phyloP scores from a whole-genome alignment of 1,284 basidiomycete genomes.

The Cutaneotrichosporon sp. region DNA sequence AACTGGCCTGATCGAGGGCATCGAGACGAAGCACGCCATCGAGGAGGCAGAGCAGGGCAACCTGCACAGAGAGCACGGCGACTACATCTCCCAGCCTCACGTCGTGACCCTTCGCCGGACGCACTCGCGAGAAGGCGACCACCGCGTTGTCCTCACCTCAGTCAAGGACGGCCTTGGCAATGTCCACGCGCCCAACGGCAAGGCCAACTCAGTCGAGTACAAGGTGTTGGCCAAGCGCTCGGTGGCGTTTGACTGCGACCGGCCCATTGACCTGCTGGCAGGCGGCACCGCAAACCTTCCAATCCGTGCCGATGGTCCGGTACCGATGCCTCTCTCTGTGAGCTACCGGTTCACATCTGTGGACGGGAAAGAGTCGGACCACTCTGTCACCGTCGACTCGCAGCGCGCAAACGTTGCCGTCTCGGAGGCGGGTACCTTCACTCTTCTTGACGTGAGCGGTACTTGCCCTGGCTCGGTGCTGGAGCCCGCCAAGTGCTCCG shows the following conservation, averaged over 20 bases:
- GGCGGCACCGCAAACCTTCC: slow-evolving; percentile 27
- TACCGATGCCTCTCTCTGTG: slow-evolving; percentile 20
- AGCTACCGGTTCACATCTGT: slow-evolving; percentile 23
- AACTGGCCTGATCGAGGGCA: slow-evolving; percentile 70
- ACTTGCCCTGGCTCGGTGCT: slow-evolving; percentile 73
- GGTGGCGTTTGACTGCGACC: slow-evolving; percentile 66
- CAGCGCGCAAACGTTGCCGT: slow-evolving; percentile 54
- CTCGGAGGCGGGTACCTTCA: slow-evolving; percentile 73
- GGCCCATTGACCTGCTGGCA: slow-evolving; percentile 68
- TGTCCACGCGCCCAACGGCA: slow-evolving; percentile 42
- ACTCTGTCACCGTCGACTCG: slow-evolving; percentile 55
- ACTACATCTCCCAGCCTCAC: slow-evolving; percentile 34
- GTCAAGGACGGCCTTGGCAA: slow-evolving; percentile 51
- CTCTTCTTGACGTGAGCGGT: slow-evolving; percentile 65
- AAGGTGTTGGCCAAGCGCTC: slow-evolving; percentile 70
- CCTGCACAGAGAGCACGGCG: slow-evolving; percentile 28
- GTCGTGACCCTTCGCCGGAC: slow-evolving; percentile 34
- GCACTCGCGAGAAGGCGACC: slow-evolving; percentile 48
- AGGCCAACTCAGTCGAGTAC: slow-evolving; percentile 55
- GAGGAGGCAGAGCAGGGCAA: slow-evolving; percentile 23
- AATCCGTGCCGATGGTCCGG: slow-evolving; percentile 23
- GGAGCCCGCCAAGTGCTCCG: slow-evolving; percentile 69
- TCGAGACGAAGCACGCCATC: slow-evolving; percentile 55
- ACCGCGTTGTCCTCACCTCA: slow-evolving; percentile 38
- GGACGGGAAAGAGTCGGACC: slow-evolving; percentile 30